Evolutionary conservation across 2,329 filamentous ascomycete genomes (phyloP).

Genomic region (Cladosporium colombiae): DNA sequence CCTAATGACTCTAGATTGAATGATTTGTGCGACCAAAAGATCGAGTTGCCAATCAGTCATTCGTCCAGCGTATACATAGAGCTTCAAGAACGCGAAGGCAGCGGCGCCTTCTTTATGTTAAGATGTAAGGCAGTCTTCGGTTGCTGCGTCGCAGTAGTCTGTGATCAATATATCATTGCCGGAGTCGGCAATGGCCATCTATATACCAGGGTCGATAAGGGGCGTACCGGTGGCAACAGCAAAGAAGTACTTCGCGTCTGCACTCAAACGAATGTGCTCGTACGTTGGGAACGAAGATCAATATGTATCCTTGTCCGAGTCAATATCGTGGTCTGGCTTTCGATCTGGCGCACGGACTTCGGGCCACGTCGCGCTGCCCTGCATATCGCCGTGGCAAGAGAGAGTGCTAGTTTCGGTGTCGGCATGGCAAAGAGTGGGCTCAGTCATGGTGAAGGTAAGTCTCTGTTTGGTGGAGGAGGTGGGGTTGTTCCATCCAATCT

Average conservation of each 20-base stretch:
- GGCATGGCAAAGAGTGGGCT: neutral
- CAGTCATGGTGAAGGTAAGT: neutral
- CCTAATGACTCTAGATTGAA: slow-evolving; percentile 14
- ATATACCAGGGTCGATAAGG: slow-evolving; percentile 6
- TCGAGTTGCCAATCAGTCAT: slow-evolving; percentile 19
- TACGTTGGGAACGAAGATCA: neutral
- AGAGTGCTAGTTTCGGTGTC: neutral
- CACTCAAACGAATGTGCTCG: slow-evolving; percentile 13
- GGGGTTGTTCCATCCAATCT: slow-evolving; percentile 7
- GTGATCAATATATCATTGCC: slow-evolving; percentile 19
- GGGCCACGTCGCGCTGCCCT: neutral
- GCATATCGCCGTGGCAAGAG: neutral
- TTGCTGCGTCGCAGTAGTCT: slow-evolving; percentile 20
- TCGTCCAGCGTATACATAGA: slow-evolving; percentile 10
- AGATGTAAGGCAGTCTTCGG: slow-evolving; percentile 2
- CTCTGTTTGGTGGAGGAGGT: neutral
- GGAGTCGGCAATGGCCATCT: slow-evolving; percentile 20
- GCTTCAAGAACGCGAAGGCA: slow-evolving; percentile 16
- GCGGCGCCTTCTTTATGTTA: slow-evolving; percentile 14
- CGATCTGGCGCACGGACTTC: slow-evolving; percentile 8
- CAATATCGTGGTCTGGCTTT: neutral
- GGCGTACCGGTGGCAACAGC: slow-evolving; percentile 1
- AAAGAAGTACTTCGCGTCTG: slow-evolving; percentile 20
- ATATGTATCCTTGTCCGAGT: slow-evolving; percentile 14
- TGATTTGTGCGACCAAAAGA: slow-evolving; percentile 13